phyloP scores from a whole-genome alignment of 208 protist genomes.

The Kentomonas sorsogonicus region DNA sequence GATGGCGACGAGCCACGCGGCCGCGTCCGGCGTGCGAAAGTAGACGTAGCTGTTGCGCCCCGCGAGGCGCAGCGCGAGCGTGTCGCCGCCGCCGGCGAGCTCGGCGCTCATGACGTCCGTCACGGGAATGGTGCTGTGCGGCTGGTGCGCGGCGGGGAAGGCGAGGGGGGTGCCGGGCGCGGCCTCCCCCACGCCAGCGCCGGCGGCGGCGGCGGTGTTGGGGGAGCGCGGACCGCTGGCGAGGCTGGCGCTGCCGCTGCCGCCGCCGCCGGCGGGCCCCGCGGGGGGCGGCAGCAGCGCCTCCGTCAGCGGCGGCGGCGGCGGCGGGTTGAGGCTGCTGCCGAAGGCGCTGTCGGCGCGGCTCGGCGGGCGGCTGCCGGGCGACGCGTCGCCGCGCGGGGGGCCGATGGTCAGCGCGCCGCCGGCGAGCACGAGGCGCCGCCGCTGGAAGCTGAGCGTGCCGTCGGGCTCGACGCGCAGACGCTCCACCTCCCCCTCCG shows the following conservation, averaged over 20 bases:
- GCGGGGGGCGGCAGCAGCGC: not conserved
- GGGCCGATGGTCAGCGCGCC: conserved; percentile 13
- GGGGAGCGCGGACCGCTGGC: not conserved
- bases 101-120: conserved; percentile 17
- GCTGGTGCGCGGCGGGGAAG: not conserved
- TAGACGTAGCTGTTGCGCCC: conserved; percentile 19
- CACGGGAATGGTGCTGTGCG: conserved; percentile 22
- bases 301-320: not conserved
- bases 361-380: not conserved
- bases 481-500: conserved; percentile 16
- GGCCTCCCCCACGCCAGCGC: no score
- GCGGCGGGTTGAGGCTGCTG: not conserved
- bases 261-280: not conserved
- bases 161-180: not conserved
- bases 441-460: conserved; percentile 5
- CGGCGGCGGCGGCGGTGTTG: not conserved
- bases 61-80: conserved; percentile 20
- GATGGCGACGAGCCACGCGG: conserved; percentile 17
- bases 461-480: conserved; percentile 12
- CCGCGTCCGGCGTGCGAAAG: conserved; percentile 22
- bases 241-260: not conserved
- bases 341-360: not conserved
- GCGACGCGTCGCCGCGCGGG: not conserved
- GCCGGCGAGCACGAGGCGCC: conserved; percentile 11
- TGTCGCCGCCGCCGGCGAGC: no score